These are phyloP conservation scores for Lycium barbarum DNA, from an alignment of 257 asterid genomes.

Conservation along the genomic window DNA sequence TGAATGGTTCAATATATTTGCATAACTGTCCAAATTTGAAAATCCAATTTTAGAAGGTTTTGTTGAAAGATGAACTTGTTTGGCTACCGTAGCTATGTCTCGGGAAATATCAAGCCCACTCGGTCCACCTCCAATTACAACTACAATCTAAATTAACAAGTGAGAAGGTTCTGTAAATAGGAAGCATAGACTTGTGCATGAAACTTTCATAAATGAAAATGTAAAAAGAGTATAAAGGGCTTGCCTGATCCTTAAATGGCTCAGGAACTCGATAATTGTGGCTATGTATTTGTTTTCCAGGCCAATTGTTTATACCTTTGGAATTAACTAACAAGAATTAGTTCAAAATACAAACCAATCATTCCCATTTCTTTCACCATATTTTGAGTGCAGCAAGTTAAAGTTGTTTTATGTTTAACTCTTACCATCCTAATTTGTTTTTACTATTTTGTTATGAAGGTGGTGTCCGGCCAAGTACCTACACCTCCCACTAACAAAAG, in stretches of 20 bases:
- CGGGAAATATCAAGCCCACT: conserved; percentile 61
- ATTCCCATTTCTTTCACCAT: neutral
- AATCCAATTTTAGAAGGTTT: conserved; percentile 39
- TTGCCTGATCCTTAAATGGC: conserved; percentile 59
- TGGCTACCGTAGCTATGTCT: conserved; percentile 57
- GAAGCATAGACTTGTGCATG: neutral
- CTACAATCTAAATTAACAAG: conserved; percentile 54
- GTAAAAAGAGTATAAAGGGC: neutral
- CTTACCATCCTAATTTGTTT: neutral
- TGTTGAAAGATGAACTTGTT: conserved; percentile 68
- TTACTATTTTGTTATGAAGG: neutral
- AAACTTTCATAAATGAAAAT: neutral
- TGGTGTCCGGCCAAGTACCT: neutral
- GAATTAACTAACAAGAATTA: conserved; percentile 9
- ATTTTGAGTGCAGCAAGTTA: neutral
- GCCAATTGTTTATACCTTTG: conserved; percentile 66
- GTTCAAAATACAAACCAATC: neutral
- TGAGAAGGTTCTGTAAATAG: neutral
- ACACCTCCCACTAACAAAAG: neutral
- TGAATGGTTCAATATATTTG: conserved; percentile 40
- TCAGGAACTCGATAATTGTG: conserved; percentile 70
- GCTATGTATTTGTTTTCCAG: conserved; percentile 67
- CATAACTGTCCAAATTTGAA: conserved; percentile 40
- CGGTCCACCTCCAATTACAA: conserved; percentile 64
- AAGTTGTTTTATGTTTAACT: neutral